Conservation (phyloP, 179 eudicot genomes). For the Vitellaria paradoxa region DNA sequence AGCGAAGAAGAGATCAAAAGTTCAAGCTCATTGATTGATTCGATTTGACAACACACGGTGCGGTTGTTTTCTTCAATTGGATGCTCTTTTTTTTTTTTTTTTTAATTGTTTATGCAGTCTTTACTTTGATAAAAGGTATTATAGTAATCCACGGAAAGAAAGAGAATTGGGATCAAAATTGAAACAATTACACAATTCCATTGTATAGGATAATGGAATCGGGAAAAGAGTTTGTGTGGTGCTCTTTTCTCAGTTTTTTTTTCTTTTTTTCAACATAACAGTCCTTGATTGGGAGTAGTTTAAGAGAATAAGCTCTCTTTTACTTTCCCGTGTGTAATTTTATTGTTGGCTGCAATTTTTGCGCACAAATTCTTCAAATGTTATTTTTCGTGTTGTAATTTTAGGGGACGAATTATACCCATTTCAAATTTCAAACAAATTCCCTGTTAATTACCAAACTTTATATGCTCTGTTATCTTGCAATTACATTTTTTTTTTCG, state of each 20-base stretch:
- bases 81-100: not conserved
- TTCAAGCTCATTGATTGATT: conserved; percentile 32
- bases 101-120: not conserved
- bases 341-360: conserved; percentile 16
- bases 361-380: conserved; percentile 16
- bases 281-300: conserved; percentile 11
- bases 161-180: not conserved
- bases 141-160: conserved; percentile 2
- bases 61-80: conserved; percentile 2
- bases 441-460: not conserved
- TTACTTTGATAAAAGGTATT: not conserved
- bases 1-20: conserved; percentile 56
- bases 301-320: conserved; percentile 32
- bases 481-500: not conserved
- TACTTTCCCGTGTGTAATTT: conserved; percentile 18
- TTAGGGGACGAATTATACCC: not conserved
- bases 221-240: conserved; percentile 11
- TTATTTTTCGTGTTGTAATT: not conserved
- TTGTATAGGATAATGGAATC: conserved; percentile 29
- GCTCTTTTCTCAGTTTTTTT: not conserved
- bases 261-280: not conserved
- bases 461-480: not conserved
- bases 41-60: conserved; percentile 12
- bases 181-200: conserved; percentile 11
- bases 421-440: not conserved